Evolutionary conservation across 768 basidiomycete genomes (phyloP).

Genomic region (Postia placenta): DNA sequence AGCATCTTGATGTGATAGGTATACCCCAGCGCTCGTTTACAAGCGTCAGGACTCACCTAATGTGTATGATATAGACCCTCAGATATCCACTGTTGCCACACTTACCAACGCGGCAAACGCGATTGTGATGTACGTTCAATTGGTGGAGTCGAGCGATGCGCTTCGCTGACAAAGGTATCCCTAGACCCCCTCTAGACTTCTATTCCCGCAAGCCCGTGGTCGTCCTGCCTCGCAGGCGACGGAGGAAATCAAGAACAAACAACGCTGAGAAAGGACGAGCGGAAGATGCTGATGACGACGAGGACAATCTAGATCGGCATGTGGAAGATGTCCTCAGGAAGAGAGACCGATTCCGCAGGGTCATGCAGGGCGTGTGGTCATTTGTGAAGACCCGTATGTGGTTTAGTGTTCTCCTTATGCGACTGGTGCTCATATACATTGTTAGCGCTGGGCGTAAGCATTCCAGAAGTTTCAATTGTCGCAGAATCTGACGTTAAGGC

Average conservation of each 20-base stretch:
- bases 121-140: conserved; percentile 60
- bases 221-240: conserved; percentile 37
- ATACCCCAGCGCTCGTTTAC: conserved; percentile 10
- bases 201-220: conserved; percentile 69
- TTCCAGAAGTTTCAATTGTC: background rate
- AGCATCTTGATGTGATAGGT: conserved; percentile 81
- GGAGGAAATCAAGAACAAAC: conserved; percentile 10
- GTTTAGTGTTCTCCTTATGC: background rate
- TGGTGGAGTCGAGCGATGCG: no score
- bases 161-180: no score
- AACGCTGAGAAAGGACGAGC: conserved; percentile 25
- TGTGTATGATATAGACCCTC: conserved; percentile 45
- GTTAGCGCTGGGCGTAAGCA: conserved; percentile 61
- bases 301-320: conserved; percentile 59
- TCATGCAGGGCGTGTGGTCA: conserved; percentile 67
- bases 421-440: background rate
- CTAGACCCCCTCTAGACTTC: conserved; percentile 62
- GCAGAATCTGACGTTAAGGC: background rate
- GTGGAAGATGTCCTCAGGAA: conserved; percentile 70
- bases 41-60: conserved; percentile 2
- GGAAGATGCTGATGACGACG: conserved; percentile 28
- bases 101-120: conserved; percentile 78
- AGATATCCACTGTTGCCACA: conserved; percentile 67
- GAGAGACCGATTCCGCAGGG: conserved; percentile 52
- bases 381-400: conserved; percentile 78